Base-by-base conservation (phyloP, 805 yeast genomes). In the Huiozyma sinensis region DNA sequence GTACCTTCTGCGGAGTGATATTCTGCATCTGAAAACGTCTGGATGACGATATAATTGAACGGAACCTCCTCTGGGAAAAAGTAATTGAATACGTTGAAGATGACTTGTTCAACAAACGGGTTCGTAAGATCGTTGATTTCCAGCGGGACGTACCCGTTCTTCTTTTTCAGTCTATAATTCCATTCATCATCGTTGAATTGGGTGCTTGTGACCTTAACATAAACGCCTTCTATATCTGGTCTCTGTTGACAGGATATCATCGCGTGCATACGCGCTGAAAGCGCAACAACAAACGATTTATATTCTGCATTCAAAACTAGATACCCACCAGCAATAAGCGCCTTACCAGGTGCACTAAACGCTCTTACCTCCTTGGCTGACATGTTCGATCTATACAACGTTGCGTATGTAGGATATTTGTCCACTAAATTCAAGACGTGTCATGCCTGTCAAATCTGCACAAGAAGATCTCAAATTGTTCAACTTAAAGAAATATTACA, bases 331-430 rank as follows among this genome's bases (percentile, higher is more conserved):
- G 92, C 96, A 9, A 92, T 54, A 28, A 92, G 68, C 1, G 97
- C 97, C 61, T 92, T 92, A 0, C 97, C 97, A 0, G 98, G 97
- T 0, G 97, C 94, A 57, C 95, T 83, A 58, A 77, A 90, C 7
- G 81, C 85, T 44, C 66, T 17, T 4, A 17, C 24, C 24, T 17
- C 24, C 24, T 17, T 17, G 24, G 24, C 24, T 3, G 24, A 17
- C 24, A 17, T 17, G 24, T 17, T 17, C 24, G 4, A 17, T 17
- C 24, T 17, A 17, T 17, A 17, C 24, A 17, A 17, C 24, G 24
- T 17, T 17, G 24, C 24, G 2, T 17, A 17, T 4, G 24, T 17
- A 17, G 24, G 24, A 17, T 17, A 17, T 4, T 17, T 17, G 24
- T 17, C 2, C 24, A 17, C 24, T 4, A 17, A 17, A 17, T 3